Base-by-base conservation (phyloP, 2,329 filamentous ascomycete genomes). In the Xylariomycetidae sp. region DNA sequence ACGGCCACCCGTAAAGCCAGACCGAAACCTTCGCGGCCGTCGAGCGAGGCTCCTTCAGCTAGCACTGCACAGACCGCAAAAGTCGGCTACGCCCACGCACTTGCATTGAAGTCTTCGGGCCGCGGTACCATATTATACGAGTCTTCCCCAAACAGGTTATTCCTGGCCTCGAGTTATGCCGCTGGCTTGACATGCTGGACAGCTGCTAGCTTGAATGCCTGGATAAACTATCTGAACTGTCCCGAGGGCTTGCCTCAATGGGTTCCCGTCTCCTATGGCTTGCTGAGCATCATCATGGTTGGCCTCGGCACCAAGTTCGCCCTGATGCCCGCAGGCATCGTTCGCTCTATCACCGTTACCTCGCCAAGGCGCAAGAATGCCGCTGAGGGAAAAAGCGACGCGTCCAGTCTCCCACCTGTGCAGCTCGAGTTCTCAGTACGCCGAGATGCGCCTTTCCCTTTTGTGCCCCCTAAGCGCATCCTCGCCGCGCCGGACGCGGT, bases 71-170 rank as follows among this genome's bases (percentile, higher is more conserved):
- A 42, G 48, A 7, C 50, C 46, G 25, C 58, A 46, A 35, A 46
- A 48, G 51, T 67, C 62, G 48, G 66, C 60, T 78, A 71, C 58
- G 67, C 69, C 48, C 69, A 70, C 40, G 70, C 67, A 38, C 67
- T 86, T 23, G 72, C 75, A 11, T 62, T 64, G 37, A 73, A 75
- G 42, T 51, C 67, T n/a, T 60, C n/a, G n/a, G n/a, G n/a, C n/a
- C n/a, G 66, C 2, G 67, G 73, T 5, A 77, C 81, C 6, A 58
- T 74, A 3, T 65, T 87, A 27, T 87, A 84, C 63, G 67, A 80
- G 48, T 72, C 74, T 2, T 77, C 77, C 11, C 77, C 78, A 1
- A 80, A 85, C 49, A 72, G 72, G 36, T 68, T 70, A 58, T 82
- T 80, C 56, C 69, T 82, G 41, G 52, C 74, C 45, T 72, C 74